Evolutionary conservation across 2,329 filamentous ascomycete genomes (phyloP).

Genomic region (Sporothrix sp.): DNA sequence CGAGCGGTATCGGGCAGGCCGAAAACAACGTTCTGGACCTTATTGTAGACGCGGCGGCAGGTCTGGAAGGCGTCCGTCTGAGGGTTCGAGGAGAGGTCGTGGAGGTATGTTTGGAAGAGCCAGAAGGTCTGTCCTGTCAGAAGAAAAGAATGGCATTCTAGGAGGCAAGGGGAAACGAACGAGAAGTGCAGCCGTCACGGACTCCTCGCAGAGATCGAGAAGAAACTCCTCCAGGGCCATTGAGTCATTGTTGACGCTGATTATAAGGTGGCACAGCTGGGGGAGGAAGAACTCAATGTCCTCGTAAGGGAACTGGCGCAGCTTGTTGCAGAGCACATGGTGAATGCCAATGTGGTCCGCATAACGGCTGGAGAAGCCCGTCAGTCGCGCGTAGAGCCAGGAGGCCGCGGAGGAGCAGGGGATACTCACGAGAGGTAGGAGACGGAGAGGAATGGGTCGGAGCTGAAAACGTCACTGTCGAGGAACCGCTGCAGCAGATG

Average conservation of each 20-base stretch:
- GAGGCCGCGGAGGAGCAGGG: conserved; percentile 1
- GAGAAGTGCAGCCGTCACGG: conserved; percentile 71
- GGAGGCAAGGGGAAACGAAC: conserved; percentile 33
- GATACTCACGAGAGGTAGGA: conserved; percentile 68
- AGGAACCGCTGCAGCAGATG: conserved; percentile 83
- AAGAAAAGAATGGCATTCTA: background rate
- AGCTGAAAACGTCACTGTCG: conserved; percentile 89
- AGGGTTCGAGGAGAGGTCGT: conserved; percentile 67
- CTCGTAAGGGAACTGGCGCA: conserved; percentile 81
- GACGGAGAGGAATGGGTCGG: conserved; percentile 78
- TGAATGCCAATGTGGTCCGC: conserved; percentile 84
- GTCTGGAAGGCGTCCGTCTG: conserved; percentile 71
- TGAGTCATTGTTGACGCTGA: conserved; percentile 82
- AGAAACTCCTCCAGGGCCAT: conserved; percentile 86
- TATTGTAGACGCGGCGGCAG: conserved; percentile 76
- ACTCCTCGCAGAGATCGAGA: conserved; percentile 77
- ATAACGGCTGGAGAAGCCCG: conserved; percentile 54
- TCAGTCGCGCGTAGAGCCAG: background rate
- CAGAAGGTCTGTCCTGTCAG: conserved; percentile 60
- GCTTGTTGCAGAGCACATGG: conserved; percentile 79
- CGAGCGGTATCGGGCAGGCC: conserved; percentile 59
- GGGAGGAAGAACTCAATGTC: conserved; percentile 90
- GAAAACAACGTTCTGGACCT: conserved; percentile 80
- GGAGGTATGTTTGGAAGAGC: conserved; percentile 81
- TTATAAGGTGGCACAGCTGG: conserved; percentile 77